phyloP scores from a whole-genome alignment of 306 rosid genomes.

The Vigna angularis region DNA sequence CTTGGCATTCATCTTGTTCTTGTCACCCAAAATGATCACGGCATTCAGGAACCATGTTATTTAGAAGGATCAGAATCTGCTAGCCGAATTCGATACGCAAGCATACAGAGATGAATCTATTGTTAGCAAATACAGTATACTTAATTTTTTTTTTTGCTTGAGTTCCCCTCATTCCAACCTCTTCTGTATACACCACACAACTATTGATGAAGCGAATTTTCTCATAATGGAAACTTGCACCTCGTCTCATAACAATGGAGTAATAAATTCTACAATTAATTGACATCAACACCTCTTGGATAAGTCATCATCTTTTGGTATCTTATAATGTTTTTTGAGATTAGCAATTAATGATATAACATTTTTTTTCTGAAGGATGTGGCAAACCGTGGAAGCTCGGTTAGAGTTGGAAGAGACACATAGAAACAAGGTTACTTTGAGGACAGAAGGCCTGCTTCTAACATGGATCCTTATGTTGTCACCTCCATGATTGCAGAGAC shows the following conservation, averaged over 20 bases:
- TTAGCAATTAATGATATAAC: too few species aligned
- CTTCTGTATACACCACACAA: slow-evolving; percentile 14
- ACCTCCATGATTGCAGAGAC: slow-evolving; percentile 78
- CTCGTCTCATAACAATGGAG: too few species aligned
- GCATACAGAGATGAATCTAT: slow-evolving; percentile 31
- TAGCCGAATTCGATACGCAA: slow-evolving; percentile 12
- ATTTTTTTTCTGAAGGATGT: too few species aligned
- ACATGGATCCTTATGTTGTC: slow-evolving; percentile 81
- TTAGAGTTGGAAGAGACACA: slow-evolving; percentile 77
- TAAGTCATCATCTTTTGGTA: too few species aligned
- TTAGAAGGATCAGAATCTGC: slow-evolving; percentile 36
- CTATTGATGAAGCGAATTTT: slow-evolving; percentile 26
- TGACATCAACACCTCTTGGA: too few species aligned
- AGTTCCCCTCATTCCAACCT: slow-evolving; percentile 14
- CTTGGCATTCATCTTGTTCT: slow-evolving; percentile 69
- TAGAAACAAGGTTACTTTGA: slow-evolving; percentile 75
- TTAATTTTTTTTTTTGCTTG: background rate
- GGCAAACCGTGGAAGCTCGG: slow-evolving; percentile 69
- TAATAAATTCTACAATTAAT: too few species aligned
- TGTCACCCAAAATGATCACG: slow-evolving; percentile 72
- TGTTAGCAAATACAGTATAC: slow-evolving; percentile 28
- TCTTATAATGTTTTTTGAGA: too few species aligned
- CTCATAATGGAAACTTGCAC: slow-evolving; percentile 1
- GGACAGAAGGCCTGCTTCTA: slow-evolving; percentile 83
- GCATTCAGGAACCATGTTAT: slow-evolving; percentile 67